Conservation (phyloP, 228 moss, liverwort and hornwort genomes). For the Sphagnum fallax region DNA sequence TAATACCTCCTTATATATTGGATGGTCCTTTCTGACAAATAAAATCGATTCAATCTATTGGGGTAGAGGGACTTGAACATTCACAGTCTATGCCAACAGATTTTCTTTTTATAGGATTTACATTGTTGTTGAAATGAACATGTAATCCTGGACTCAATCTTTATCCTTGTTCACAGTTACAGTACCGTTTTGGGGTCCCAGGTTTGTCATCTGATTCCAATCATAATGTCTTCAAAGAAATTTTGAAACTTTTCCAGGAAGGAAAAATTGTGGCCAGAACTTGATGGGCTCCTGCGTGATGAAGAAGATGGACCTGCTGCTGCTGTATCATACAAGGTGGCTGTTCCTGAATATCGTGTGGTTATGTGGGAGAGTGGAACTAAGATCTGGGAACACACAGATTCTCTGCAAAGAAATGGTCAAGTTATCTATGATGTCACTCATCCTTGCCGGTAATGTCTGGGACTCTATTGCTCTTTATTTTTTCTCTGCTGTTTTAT, state of each 20-base stretch:
- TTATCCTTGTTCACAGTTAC: too few relatives aligned
- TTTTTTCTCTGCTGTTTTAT: background rate
- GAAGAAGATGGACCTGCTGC: slow-evolving; percentile 36
- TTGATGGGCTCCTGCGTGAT: slow-evolving; percentile 50
- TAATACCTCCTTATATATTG: too few relatives aligned
- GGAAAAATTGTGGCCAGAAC: slow-evolving; percentile 61
- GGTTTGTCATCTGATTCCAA: too few relatives aligned
- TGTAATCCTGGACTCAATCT: too few relatives aligned
- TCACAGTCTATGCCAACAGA: too few relatives aligned
- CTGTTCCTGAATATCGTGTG: slow-evolving; percentile 67
- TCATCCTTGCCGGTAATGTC: slow-evolving; percentile 43
- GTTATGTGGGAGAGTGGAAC: slow-evolving; percentile 36
- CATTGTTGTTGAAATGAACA: too few relatives aligned
- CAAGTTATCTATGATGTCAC: slow-evolving; percentile 47
- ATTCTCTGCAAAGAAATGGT: slow-evolving; percentile 27
- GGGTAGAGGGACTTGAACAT: too few relatives aligned
- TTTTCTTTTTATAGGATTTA: too few relatives aligned
- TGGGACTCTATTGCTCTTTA: too few relatives aligned
- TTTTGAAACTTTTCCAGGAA: slow-evolving; percentile 23
- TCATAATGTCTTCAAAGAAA: background rate
- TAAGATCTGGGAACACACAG: slow-evolving; percentile 40
- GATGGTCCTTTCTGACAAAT: too few relatives aligned
- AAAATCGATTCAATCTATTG: too few relatives aligned
- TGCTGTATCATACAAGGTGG: slow-evolving; percentile 52
- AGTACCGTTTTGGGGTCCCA: too few relatives aligned